Evolutionary conservation across 768 basidiomycete species (phyloP).

Genomic region (Amanita muscaria): DNA sequence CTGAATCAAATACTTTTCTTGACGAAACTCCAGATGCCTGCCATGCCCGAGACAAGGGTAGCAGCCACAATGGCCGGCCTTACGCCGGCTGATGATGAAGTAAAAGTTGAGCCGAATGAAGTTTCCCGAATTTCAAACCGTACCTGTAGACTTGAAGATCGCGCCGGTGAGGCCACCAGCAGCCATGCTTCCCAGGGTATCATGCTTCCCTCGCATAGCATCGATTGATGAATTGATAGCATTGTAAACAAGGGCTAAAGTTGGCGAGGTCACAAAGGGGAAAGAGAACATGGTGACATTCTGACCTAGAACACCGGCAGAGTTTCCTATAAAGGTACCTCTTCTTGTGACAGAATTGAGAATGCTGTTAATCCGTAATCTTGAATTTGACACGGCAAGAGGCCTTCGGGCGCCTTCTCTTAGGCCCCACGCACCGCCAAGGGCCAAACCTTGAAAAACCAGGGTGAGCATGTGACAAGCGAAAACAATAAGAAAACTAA

Average conservation of each 20-base stretch:
- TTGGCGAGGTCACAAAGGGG: conserved; percentile 21
- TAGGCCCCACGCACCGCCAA: conserved; percentile 94
- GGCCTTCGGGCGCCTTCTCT: conserved; percentile 88
- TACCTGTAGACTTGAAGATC: conserved; percentile 91
- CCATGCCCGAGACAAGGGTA: conserved; percentile 79
- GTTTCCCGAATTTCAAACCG: conserved; percentile 29
- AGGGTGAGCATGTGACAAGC: conserved; percentile 68
- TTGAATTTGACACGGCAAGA: conserved; percentile 74
- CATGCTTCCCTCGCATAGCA: conserved; percentile 81
- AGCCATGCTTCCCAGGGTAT: conserved; percentile 82
- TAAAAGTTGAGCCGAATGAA: conserved; percentile 23
- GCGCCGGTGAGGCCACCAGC: conserved; percentile 89
- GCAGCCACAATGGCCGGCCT: conserved; percentile 85
- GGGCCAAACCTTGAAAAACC: conserved; percentile 70
- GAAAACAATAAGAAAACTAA: conserved; percentile 74
- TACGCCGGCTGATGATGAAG: conserved; percentile 70
- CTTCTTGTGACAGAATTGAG: conserved; percentile 95
- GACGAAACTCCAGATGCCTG: conserved; percentile 91
- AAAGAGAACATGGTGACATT: conserved; percentile 25
- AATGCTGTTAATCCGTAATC: conserved; percentile 92
- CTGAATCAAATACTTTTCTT: conserved; percentile 76
- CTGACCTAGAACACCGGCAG: conserved; percentile 93
- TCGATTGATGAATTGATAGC: conserved; percentile 93
- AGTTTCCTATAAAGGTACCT: conserved; percentile 97
- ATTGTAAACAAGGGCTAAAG: conserved; percentile 90